Base-by-base conservation (phyloP, 2,329 filamentous ascomycete genomes). In the Cercospora nicotianae region DNA sequence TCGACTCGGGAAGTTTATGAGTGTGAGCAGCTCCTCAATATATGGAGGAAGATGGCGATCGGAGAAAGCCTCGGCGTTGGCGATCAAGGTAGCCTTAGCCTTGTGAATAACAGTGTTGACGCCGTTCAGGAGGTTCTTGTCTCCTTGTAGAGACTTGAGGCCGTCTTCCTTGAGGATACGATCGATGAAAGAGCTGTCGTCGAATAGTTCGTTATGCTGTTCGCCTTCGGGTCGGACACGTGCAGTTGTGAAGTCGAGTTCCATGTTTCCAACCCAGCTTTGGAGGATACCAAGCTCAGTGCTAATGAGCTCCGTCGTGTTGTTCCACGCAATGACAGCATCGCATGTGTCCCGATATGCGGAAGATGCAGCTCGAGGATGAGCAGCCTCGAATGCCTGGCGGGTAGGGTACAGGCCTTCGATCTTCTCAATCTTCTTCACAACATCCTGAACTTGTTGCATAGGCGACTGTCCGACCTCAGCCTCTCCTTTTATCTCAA, bases 1-100 rank as follows among this genome's bases (percentile, higher is more conserved):
- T 8, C 95, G 90, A 1, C 94, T 96, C 1, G 95, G 95, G 76
- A 99, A 99, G 80, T 96, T 98, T 83, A 99, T 97, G 53, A 99
- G 85, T 0, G 93, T 97, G 58, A 98, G 87, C 55, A 99, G 86
- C 79, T 99, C 95, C 78, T 99, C 95, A 67, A 99, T 96, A 77
- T 97, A 98, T 0, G 94, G 94, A 6, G 95, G 95, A 16, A 99
- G 84, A 80, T 99, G 94, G 4, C 94, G 90, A 75, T 94, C 91
- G 48, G 90, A 89, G 78, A 98, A 99, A 1, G 89, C 89, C 69
- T 89, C 88, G 2, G 93, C 91, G 77, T 97, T 97, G 72, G 89
- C 85, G 58, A 98, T 97, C 58, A 98, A 84, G 0, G 94, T 97
- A 69, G 87, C 88, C 80, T 99, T 99, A 59, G 94, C 94, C 81